These are phyloP conservation scores for Candida tetrigidarum DNA, from an alignment of 1,139 yeast genomes.

Conservation along the genomic window DNA sequence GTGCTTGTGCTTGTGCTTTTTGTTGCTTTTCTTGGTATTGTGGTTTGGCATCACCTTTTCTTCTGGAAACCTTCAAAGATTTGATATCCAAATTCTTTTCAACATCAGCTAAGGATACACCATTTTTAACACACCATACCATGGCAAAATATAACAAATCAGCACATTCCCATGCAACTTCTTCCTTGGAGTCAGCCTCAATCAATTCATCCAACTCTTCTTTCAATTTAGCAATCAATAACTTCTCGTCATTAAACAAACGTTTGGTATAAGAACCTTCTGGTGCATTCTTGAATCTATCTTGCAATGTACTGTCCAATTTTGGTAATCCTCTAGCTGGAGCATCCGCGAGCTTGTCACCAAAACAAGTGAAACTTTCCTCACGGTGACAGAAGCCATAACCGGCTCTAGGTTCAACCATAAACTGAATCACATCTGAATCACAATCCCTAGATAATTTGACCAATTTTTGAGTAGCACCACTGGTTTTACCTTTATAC, in stretches of 20 bases:
- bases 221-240: conserved; percentile 83
- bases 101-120: conserved; percentile 78
- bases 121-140: conserved; percentile 83
- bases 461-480: conserved; percentile 83
- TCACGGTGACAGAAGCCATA: conserved; percentile 92
- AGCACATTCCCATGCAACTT: conserved; percentile 97
- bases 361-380: conserved; percentile 74
- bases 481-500: conserved; percentile 96
- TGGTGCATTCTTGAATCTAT: conserved; percentile 67
- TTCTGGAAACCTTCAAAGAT: conserved; percentile 83
- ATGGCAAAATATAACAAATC: conserved; percentile 90
- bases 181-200: conserved; percentile 66
- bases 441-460: conserved; percentile 84
- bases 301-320: conserved; percentile 66
- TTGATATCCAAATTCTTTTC: conserved; percentile 86
- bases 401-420: conserved; percentile 76
- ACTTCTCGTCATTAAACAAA: conserved; percentile 73
- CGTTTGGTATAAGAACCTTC: conserved; percentile 93
- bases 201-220: conserved; percentile 97
- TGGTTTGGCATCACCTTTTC: conserved; percentile 96
- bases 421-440: conserved; percentile 84
- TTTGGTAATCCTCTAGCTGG: conserved; percentile 62
- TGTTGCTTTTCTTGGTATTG: conserved; percentile 40
- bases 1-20: no score
- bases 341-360: conserved; percentile 48